phyloP scores from a whole-genome alignment of 2,329 filamentous ascomycete genomes.

The Botrytis fragariae region DNA sequence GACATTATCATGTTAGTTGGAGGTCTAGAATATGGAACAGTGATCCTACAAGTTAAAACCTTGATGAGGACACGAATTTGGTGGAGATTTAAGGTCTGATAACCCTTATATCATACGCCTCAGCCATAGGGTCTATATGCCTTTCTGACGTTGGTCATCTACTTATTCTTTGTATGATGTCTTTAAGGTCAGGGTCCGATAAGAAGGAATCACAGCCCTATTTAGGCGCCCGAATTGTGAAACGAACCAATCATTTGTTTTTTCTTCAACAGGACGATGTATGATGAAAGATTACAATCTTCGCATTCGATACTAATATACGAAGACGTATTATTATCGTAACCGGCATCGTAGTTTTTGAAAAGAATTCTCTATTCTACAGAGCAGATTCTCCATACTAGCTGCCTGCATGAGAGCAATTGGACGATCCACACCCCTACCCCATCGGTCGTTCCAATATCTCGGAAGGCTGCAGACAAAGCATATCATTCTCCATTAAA shows the following conservation, averaged over 20 bases:
- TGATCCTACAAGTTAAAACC: not conserved
- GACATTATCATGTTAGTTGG: not conserved
- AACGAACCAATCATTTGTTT: conserved; percentile 2
- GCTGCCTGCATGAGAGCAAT: not conserved
- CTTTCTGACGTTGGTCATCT: not conserved
- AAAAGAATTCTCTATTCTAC: not conserved
- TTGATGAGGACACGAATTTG: not conserved
- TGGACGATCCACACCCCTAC: not conserved
- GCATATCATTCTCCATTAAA: too few species aligned
- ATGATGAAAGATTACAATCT: not conserved
- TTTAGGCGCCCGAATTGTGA: not conserved
- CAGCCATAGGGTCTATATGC: not conserved
- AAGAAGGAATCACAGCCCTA: conserved; percentile 9
- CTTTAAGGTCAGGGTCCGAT: not conserved
- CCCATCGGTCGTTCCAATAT: not conserved
- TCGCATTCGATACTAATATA: not conserved
- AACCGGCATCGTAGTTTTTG: not conserved
- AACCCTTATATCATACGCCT: not conserved
- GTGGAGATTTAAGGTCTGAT: conserved; percentile 7
- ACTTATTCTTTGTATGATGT: not conserved
- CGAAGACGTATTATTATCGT: not conserved
- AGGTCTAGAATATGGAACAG: conserved; percentile 5
- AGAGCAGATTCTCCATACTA: not conserved
- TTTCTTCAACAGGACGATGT: not conserved
- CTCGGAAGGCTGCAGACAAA: too few species aligned